A percentile compares a stretch with the other conserved stretches of the same genome.
Conservation (phyloP, 257 asterid genomes). For the Solanum etuberosum region DNA sequence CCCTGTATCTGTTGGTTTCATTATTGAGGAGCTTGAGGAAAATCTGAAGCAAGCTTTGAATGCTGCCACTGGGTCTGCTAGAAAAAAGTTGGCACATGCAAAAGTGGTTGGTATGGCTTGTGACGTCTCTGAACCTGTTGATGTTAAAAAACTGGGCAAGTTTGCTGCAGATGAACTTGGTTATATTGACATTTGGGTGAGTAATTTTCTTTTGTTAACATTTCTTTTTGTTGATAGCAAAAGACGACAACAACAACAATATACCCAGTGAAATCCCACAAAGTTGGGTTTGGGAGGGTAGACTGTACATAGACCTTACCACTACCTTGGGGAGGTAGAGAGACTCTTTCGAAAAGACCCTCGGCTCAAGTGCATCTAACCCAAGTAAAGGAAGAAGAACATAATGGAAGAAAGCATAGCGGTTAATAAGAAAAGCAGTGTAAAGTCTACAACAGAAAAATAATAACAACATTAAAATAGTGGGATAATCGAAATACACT, state of each 20-base stretch:
- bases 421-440: too few species aligned
- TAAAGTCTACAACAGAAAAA: not conserved
- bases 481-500: not conserved
- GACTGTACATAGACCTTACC: not conserved
- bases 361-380: not conserved
- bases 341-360: not conserved
- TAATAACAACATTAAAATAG: not conserved
- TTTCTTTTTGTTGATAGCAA: not conserved
- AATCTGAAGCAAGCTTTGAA: conserved; percentile 47
- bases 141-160: conserved; percentile 55
- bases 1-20: conserved; percentile 63
- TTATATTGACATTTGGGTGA: conserved; percentile 79
- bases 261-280: not conserved
- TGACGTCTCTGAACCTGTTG: conserved; percentile 88
- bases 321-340: not conserved
- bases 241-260: not conserved
- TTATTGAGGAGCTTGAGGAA: conserved; percentile 67
- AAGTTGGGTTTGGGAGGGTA: not conserved
- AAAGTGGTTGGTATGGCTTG: conserved; percentile 77
- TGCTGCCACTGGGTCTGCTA: conserved; percentile 36
- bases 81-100: conserved; percentile 40
- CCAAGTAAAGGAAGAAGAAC: not conserved
- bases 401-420: not conserved
- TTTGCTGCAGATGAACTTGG: conserved; percentile 71
- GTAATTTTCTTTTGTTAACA: not conserved